Conservation (phyloP, 345 rosid genomes). For the Bruguiera gymnorhiza region DNA sequence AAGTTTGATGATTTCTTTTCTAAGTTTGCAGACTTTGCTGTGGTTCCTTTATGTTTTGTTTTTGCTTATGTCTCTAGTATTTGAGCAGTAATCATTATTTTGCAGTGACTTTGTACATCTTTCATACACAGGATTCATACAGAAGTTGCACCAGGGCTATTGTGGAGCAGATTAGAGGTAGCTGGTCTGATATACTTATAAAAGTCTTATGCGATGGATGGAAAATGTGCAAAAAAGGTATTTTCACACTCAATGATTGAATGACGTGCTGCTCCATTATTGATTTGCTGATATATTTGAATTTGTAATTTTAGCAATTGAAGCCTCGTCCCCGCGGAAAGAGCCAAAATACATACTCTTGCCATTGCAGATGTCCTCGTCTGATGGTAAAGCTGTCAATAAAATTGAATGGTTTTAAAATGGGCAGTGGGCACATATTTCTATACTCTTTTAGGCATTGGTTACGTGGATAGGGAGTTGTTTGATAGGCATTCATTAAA, state of each 20-base stretch:
- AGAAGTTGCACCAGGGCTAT: conserved; percentile 50
- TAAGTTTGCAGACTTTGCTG: neutral
- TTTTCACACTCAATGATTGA: conserved; percentile 16
- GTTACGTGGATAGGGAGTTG: neutral
- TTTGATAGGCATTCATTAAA: conserved; percentile 4
- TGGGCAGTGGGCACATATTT: neutral
- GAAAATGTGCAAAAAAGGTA: conserved; percentile 96
- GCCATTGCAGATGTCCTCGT: conserved; percentile 45
- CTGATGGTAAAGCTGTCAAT: conserved; percentile 50
- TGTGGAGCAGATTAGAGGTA: conserved; percentile 61
- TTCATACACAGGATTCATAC: conserved; percentile 60
- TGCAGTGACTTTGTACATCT: neutral
- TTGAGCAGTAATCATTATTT: neutral
- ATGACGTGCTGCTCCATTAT: conserved; percentile 12
- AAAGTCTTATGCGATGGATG: conserved; percentile 77
- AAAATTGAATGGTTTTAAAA: conserved; percentile 8
- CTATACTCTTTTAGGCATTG: neutral
- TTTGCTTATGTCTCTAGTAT: neutral
- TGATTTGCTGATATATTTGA: conserved; percentile 18
- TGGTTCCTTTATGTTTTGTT: too few species aligned
- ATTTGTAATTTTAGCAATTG: conserved; percentile 55
- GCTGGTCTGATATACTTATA: conserved; percentile 81
- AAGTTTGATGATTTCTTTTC: neutral
- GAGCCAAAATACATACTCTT: conserved; percentile 80
- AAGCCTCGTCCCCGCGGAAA: conserved; percentile 77